Evolutionary conservation across 768 basidiomycete genomes (phyloP).

Genomic region (Suillus discolor): DNA sequence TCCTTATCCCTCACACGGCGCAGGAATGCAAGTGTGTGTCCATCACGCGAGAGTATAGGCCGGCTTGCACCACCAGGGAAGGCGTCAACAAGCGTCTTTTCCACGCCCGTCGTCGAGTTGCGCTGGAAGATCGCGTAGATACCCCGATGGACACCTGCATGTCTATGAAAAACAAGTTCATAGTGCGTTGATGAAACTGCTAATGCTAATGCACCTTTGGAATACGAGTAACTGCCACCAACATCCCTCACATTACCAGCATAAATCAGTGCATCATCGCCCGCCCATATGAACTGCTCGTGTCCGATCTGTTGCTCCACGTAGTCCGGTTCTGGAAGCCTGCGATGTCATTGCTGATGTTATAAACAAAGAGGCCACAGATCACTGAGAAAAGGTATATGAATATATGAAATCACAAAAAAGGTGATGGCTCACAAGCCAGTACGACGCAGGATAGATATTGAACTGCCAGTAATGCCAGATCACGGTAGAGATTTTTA

Average conservation of each 20-base stretch:
- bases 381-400: conserved; percentile 53
- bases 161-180: not conserved
- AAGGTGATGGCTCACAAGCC: conserved; percentile 61
- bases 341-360: conserved; percentile 90
- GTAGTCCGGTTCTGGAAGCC: conserved; percentile 93
- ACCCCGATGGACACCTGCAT: conserved; percentile 64
- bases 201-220: conserved; percentile 53
- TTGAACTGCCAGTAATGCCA: conserved; percentile 87
- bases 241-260: conserved; percentile 63
- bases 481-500: conserved; percentile 97
- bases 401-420: conserved; percentile 5
- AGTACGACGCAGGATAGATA: conserved; percentile 83
- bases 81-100: conserved; percentile 53
- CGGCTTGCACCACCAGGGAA: conserved; percentile 74
- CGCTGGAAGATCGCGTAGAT: conserved; percentile 72
- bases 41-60: conserved; percentile 70
- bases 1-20: conserved; percentile 76
- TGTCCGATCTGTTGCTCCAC: conserved; percentile 73
- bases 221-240: conserved; percentile 52
- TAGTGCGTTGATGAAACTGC: not conserved
- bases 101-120: conserved; percentile 59
- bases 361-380: conserved; percentile 92
- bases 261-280: conserved; percentile 60
- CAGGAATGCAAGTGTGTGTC: conserved; percentile 72
- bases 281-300: conserved; percentile 68